These are phyloP conservation scores for Xylariaceae sp. DNA, from an alignment of 2,329 filamentous ascomycete genomes.

Conservation along the genomic window DNA sequence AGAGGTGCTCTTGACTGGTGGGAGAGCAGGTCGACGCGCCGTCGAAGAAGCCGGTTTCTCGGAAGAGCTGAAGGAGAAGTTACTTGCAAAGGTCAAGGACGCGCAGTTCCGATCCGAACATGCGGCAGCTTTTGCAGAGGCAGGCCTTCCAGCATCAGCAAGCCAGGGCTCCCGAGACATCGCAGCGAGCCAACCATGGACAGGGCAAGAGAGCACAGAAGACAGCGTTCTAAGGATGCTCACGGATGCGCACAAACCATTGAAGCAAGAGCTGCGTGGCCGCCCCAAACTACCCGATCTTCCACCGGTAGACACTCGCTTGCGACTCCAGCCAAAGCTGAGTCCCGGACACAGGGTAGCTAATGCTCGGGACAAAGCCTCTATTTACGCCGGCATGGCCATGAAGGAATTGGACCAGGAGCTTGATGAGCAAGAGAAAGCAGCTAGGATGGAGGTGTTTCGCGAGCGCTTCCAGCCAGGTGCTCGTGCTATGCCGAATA, in stretches of 20 bases:
- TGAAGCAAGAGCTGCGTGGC: slow-evolving; percentile 47
- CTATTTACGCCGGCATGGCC: slow-evolving; percentile 46
- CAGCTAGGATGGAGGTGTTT: slow-evolving; percentile 66
- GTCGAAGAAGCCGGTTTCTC: slow-evolving; percentile 60
- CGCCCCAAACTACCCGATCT: slow-evolving; percentile 40
- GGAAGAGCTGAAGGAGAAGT: slow-evolving; percentile 54
- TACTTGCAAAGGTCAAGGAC: slow-evolving; percentile 52
- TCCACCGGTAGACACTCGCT: slow-evolving; percentile 48
- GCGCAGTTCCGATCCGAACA: slow-evolving; percentile 51
- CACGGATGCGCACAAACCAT: slow-evolving; percentile 69
- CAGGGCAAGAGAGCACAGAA: slow-evolving; percentile 65
- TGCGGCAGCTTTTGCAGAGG: slow-evolving; percentile 44
- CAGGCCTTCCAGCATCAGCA: slow-evolving; percentile 50
- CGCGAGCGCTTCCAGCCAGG: slow-evolving; percentile 74
- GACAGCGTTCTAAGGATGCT: slow-evolving; percentile 82
- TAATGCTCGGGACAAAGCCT: slow-evolving; percentile 52
- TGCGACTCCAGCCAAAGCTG: slow-evolving; percentile 37
- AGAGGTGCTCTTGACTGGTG: slow-evolving; percentile 54
- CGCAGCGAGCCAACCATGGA: slow-evolving; percentile 68
- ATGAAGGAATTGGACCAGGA: slow-evolving; percentile 46
- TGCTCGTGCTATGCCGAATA: slow-evolving; percentile 67
- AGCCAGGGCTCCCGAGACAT: slow-evolving; percentile 63
- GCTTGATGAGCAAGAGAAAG: slow-evolving; percentile 66
- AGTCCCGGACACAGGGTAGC: slow-evolving; percentile 46
- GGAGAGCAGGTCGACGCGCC: slow-evolving; percentile 53